These are phyloP conservation scores for Colletotrichum endophyticum DNA, from an alignment of 2,329 filamentous ascomycete species.

Conservation along the genomic window DNA sequence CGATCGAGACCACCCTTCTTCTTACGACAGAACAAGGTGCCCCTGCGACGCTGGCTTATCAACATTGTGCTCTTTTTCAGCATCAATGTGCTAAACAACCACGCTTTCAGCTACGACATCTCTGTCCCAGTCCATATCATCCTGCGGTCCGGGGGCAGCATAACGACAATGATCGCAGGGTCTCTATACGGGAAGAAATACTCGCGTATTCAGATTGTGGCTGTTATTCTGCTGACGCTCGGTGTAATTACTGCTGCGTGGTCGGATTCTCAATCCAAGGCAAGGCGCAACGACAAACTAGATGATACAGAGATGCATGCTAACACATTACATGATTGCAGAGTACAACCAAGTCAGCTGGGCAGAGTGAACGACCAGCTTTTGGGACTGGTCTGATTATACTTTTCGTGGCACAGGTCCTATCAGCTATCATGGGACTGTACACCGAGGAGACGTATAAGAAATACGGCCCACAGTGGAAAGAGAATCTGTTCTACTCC, in stretches of 20 bases:
- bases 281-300: constrained; percentile 37
- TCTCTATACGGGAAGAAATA: constrained; percentile 87
- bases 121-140: constrained; percentile 98
- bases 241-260: constrained; percentile 89
- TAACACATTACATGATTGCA: background rate
- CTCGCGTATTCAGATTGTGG: constrained; percentile 77
- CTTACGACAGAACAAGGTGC: constrained; percentile 78
- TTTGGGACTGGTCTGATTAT: constrained; percentile 78
- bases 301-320: background rate
- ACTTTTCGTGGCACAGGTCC: constrained; percentile 84
- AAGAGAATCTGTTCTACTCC: constrained; percentile 95
- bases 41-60: constrained; percentile 81
- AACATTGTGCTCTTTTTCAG: constrained; percentile 91
- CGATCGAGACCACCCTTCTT: constrained; percentile 71
- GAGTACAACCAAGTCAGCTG: background rate
- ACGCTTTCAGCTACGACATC: constrained; percentile 96
- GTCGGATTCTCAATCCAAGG: constrained; percentile 88
- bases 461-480: constrained; percentile 87
- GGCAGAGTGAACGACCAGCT: constrained; percentile 29
- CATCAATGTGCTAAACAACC: constrained; percentile 97
- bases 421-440: constrained; percentile 93
- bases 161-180: constrained; percentile 93
- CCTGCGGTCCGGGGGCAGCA: constrained; percentile 90
- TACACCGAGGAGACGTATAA: constrained; percentile 93
- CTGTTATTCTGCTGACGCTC: constrained; percentile 81